Base-by-base conservation (phyloP, 805 yeast species). In the Lipomyces anomalus region DNA sequence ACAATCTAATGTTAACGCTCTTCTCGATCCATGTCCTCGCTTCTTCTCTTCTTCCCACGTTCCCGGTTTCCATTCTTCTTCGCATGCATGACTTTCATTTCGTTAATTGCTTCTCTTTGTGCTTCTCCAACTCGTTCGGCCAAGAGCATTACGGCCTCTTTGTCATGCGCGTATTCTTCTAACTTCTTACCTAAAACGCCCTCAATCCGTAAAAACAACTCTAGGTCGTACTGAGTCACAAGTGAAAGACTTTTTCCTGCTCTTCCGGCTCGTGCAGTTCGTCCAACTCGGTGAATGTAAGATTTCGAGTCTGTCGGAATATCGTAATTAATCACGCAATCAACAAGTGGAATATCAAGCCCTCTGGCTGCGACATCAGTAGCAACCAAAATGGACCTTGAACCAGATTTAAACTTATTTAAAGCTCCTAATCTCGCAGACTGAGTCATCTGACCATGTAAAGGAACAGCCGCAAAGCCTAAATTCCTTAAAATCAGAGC, bases 361-460 rank as follows among this genome's bases (percentile, higher is more conserved):
- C 98, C 98, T 80, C 98, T 86, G 45, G 98, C 97, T 57, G 98
- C 98, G 58, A 92, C 98, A 45, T 97, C 98, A 57, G 99, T 92
- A 37, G 99, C 98, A 56, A 92, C 98, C 70, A 92, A 76, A 58
- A 92, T 79, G 58, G 95, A 92, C 35, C 97, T 86, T 60, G 77
- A 75, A 66, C 97, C 98, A 53, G 80, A 70, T 75, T 87, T 87
- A 78, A 92, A 92, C 57, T 88, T 83, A 59, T 86, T 89, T 60
- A 92, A 74, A 44, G 98, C 98, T 67, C 92, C 95, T 42, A 86
- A 73, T 62, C 95, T 72, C 61, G 86, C 90, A 22, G 88, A 75
- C 63, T 86, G 95, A 3, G 88, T 72, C 52, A 86, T 67, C 66
- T 90, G 96, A 28, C 98, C 98, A 61, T 90, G 97, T 48, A 90